Percentiles rank a stretch among this genome's conserved stretches.
Conservation (phyloP, 495 filamentous ascomycete species). For the Lepidopterella palustris region DNA sequence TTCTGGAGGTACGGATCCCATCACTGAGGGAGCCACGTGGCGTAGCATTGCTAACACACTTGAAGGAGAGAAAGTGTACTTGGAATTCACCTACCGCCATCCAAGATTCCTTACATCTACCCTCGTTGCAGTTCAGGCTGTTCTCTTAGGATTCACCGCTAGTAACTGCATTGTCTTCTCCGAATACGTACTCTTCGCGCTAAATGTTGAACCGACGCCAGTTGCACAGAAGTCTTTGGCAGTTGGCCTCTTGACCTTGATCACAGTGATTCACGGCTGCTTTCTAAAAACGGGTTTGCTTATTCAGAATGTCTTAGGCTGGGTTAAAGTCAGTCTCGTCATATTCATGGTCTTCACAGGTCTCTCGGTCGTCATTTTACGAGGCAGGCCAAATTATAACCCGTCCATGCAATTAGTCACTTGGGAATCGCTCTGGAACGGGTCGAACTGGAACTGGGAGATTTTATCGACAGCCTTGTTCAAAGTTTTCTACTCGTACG, state of each 20-base stretch:
- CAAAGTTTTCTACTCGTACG: constrained; percentile 68
- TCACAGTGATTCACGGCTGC: constrained; percentile 30
- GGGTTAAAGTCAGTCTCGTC: constrained; percentile 34
- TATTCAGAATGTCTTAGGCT: constrained; percentile 32
- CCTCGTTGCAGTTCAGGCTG: constrained; percentile 58
- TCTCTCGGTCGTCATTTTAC: constrained; percentile 30
- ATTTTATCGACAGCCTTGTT: constrained; percentile 58
- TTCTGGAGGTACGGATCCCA: constrained; percentile 61
- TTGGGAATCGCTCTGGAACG: constrained; percentile 42
- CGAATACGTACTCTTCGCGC: constrained; percentile 30
- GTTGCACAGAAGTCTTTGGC: constrained; percentile 22
- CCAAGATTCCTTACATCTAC: constrained; percentile 65
- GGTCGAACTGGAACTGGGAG: constrained; percentile 50
- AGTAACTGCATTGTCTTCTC: constrained; percentile 32
- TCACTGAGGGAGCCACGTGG: no score
- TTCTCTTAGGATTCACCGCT: constrained; percentile 63
- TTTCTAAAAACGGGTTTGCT: constrained; percentile 27
- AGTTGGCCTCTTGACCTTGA: constrained; percentile 25
- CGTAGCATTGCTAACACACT: no score
- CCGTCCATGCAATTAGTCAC: constrained; percentile 1
- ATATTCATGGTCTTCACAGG: constrained; percentile 42
- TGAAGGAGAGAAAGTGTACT: constrained; percentile 65
- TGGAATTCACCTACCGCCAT: constrained; percentile 65
- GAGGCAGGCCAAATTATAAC: constrained; percentile 1
- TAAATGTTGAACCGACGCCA: constrained; percentile 20